Base-by-base conservation (phyloP, 2,329 filamentous ascomycete genomes). In the Gliomastix tumulicola region DNA sequence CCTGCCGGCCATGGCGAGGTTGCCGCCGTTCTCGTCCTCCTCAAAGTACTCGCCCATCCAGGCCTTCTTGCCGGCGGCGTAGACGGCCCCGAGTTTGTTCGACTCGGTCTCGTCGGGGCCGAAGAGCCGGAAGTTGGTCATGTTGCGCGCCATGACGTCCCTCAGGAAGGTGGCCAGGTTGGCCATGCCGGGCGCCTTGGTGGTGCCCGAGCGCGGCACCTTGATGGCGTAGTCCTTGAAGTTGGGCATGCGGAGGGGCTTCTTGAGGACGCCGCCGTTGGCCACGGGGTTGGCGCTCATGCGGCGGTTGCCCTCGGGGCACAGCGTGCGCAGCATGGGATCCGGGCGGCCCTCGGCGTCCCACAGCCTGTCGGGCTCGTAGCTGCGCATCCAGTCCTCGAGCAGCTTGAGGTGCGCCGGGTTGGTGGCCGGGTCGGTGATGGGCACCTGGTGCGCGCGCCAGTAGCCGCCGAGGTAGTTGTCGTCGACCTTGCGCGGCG, bases 31-130 rank as follows among this genome's bases (percentile, higher is more conserved):
- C 7, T 63, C 59, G 49, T 89, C 84, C 51, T 88, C 84, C 5
- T 84, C 79, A 43, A 88, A 84, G 55, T 84, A 85, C 34, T 86
- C 83, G 6, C 76, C 84, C 65, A 88, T 68, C 84, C 84, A 88
- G 4, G 85, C 82, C 59, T 88, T 88, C 70, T 87, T 84, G 6
- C 79, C 79, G 2, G 74, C 81, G 40, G 82, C 71, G 55, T 88
- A 88, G 32, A 89, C 78, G 18, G 71, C 71, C 2, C 65, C 70
- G 3, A 89, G 74, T 60, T 89, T 88, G 63, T 89, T 89, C 17
- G 82, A 87, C 54, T 88, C 79, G 0, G 83, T 88, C 69, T 89
- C 84, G 51, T 89, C 84, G 0, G 84, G 84, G 0, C 84, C 84
- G 46, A 88, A 86, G 6, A 88, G 67, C 30, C 84, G 80, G 69